Percentiles rank a stretch among this genome's conserved stretches.
Conservation (phyloP, 371 early-diverging fungal genomes). For the Lichtheimia ornata region DNA sequence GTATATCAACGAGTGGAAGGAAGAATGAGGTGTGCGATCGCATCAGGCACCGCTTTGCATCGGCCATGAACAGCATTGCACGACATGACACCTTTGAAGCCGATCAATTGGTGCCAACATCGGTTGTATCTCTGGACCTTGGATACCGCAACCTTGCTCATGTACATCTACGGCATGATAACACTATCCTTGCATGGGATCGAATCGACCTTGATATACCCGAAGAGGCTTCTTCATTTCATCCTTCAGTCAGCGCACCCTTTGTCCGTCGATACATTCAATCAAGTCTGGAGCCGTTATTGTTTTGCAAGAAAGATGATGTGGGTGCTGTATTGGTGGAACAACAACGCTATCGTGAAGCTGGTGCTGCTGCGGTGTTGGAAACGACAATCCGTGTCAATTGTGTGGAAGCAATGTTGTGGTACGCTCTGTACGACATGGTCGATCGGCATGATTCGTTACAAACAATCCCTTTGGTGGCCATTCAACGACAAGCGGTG, state of each 20-base stretch:
- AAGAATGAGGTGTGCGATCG: slow-evolving; percentile 24
- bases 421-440: slow-evolving; percentile 33
- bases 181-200: slow-evolving; percentile 40
- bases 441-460: not conserved
- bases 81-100: not conserved
- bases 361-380: slow-evolving; percentile 35
- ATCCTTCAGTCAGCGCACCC: slow-evolving; percentile 35
- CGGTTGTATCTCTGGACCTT: slow-evolving; percentile 72
- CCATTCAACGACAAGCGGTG: slow-evolving; percentile 23
- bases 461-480: slow-evolving; percentile 6
- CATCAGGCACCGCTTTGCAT: slow-evolving; percentile 13
- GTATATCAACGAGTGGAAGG: slow-evolving; percentile 15
- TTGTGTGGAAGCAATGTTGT: slow-evolving; percentile 57
- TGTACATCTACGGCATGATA: slow-evolving; percentile 44
- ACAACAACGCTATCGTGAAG: slow-evolving; percentile 49
- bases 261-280: slow-evolving; percentile 27
- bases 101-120: slow-evolving; percentile 18
- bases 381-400: slow-evolving; percentile 53
- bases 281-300: slow-evolving; percentile 4
- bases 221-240: slow-evolving; percentile 18
- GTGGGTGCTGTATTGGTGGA: slow-evolving; percentile 46
- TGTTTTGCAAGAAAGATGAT: slow-evolving; percentile 7
- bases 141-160: slow-evolving; percentile 74
- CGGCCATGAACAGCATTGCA: not conserved
- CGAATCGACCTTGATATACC: slow-evolving; percentile 40